phyloP scores from a whole-genome alignment of 345 rosid genomes.

The Linum lewisii region DNA sequence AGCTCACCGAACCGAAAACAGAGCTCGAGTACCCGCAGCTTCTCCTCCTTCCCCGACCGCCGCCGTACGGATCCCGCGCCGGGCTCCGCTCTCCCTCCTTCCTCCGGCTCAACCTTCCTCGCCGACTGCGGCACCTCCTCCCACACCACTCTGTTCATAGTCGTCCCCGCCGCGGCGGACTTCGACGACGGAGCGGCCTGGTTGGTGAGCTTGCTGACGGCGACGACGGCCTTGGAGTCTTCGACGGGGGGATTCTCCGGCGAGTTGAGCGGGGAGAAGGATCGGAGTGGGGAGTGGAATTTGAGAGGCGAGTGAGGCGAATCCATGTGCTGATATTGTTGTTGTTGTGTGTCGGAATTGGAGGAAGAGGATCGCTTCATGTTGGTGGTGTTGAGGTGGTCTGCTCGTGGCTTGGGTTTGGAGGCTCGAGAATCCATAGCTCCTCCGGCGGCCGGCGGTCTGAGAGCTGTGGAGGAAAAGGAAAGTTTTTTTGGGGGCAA shows the following conservation, averaged over 20 bases:
- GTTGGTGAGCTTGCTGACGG: slow-evolving; percentile 27
- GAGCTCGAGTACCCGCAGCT: slow-evolving; percentile 34
- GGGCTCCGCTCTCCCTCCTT: slow-evolving; percentile 10
- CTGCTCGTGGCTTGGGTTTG: slow-evolving; percentile 9
- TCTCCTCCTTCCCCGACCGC: slow-evolving; percentile 31
- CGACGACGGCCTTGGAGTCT: slow-evolving; percentile 42
- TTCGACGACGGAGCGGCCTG: background rate
- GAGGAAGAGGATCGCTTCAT: slow-evolving; percentile 63
- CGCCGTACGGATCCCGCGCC: slow-evolving; percentile 14
- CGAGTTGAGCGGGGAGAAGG: slow-evolving; percentile 49
- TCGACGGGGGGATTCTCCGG: slow-evolving; percentile 34
- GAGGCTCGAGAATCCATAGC: background rate
- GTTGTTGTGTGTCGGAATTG: slow-evolving; percentile 37
- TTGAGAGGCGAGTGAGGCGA: slow-evolving; percentile 66
- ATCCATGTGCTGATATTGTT: slow-evolving; percentile 30
- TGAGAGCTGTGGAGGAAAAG: no score
- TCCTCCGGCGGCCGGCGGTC: background rate
- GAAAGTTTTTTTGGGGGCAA: no score
- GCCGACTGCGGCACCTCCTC: slow-evolving; percentile 9
- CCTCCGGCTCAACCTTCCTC: slow-evolving; percentile 25
- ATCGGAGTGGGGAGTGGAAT: slow-evolving; percentile 53
- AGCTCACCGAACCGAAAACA: slow-evolving; percentile 61
- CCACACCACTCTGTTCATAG: background rate
- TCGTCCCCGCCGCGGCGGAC: background rate
- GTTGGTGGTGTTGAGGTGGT: slow-evolving; percentile 13